These are phyloP conservation scores for Phytophthora vignae DNA, from an alignment of 352 stramenopile species.

Conservation along the genomic window DNA sequence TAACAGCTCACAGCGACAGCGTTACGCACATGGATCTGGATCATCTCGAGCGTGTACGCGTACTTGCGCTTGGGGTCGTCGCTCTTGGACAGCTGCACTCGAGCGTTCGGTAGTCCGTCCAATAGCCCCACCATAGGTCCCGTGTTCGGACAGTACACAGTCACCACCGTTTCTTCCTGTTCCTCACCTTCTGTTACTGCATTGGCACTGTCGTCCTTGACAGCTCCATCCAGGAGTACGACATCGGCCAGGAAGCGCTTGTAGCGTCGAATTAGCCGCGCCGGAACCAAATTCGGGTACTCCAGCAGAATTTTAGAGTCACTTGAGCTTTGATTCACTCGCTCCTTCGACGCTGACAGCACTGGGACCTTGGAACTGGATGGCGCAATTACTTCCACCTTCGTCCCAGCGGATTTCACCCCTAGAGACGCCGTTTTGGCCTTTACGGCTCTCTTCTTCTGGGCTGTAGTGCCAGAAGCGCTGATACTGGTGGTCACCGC, in stretches of 20 bases:
- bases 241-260: conserved; percentile 88
- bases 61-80: conserved; percentile 85
- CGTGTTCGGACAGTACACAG: conserved; percentile 88
- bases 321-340: conserved; percentile 10
- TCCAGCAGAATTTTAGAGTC: conserved; percentile 50
- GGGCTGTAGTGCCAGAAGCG: background rate
- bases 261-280: conserved; percentile 73
- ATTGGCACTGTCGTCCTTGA: background rate
- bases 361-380: conserved; percentile 30
- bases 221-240: conserved; percentile 47
- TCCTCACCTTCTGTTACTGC: conserved; percentile 6
- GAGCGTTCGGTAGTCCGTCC: conserved; percentile 61
- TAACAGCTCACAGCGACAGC: background rate
- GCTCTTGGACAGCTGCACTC: conserved; percentile 83
- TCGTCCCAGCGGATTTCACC: conserved; percentile 10
- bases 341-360: conserved; percentile 40
- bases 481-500: background rate
- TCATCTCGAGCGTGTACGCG: conserved; percentile 86
- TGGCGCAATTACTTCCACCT: conserved; percentile 11
- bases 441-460: conserved; percentile 31
- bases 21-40: conserved; percentile 75
- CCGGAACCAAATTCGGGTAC: conserved; percentile 66
- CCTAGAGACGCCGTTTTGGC: conserved; percentile 7
- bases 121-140: conserved; percentile 83
- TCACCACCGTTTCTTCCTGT: conserved; percentile 44